Evolutionary conservation across 164 flowering plant species (phyloP).

Genomic region (Stephania cephalantha): DNA sequence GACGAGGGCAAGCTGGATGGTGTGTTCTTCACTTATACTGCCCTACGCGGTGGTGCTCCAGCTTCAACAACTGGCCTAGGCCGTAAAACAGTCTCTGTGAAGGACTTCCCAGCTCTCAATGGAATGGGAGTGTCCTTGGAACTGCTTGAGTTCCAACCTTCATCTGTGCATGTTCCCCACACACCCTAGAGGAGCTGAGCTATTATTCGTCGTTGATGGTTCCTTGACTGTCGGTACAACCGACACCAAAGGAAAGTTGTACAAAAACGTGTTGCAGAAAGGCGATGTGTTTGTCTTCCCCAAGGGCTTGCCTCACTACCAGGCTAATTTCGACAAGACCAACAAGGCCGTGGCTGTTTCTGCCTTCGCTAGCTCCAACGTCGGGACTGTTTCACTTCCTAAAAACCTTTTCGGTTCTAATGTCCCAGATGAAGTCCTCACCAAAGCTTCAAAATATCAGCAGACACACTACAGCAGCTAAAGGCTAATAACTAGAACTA

Average conservation of each 20-base stretch:
- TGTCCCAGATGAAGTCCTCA: slow-evolving; percentile 15
- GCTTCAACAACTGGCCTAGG: neutral
- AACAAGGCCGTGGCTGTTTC: slow-evolving; percentile 14
- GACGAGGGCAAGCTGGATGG: slow-evolving; percentile 14
- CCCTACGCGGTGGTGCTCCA: slow-evolving; percentile 10
- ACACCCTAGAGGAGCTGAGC: slow-evolving; percentile 13
- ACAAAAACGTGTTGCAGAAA: slow-evolving; percentile 16
- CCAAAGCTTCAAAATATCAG: slow-evolving; percentile 15
- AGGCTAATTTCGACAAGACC: slow-evolving; percentile 15
- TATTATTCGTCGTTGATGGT: slow-evolving; percentile 15
- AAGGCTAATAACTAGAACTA: slow-evolving; percentile 1
- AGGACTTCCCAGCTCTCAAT: slow-evolving; percentile 15
- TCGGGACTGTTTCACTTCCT: slow-evolving; percentile 11
- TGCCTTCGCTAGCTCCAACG: slow-evolving; percentile 14
- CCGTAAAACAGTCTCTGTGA: slow-evolving; percentile 9
- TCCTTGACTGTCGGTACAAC: slow-evolving; percentile 9
- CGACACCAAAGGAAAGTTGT: slow-evolving; percentile 11
- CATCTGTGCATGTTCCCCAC: slow-evolving; percentile 13
- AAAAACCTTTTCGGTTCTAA: slow-evolving; percentile 9
- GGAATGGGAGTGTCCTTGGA: slow-evolving; percentile 15
- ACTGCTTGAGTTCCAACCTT: slow-evolving; percentile 10
- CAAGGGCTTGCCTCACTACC: slow-evolving; percentile 20
- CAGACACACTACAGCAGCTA: slow-evolving; percentile 1
- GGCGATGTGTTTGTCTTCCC: slow-evolving; percentile 18
- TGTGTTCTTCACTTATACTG: slow-evolving; percentile 17